A percentile compares a stretch with the other conserved stretches of the same genome.
phyloP scores from a whole-genome alignment of 1,284 basidiomycete species.

The Trametes hirsuta region DNA sequence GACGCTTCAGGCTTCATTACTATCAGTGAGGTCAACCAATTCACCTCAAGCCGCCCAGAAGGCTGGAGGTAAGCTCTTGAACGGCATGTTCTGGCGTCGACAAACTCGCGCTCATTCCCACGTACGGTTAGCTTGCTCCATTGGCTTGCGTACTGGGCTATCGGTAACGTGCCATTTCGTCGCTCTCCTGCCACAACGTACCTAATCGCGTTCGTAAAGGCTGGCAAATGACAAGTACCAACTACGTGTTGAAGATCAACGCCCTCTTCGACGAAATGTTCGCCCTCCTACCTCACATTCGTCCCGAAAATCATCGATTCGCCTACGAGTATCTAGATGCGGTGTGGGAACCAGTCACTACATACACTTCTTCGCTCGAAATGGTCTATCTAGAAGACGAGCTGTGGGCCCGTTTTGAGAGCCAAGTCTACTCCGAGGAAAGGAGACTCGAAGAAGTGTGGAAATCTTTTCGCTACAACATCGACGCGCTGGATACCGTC shows the following conservation, averaged over 20 bases:
- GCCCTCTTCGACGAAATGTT: constrained; percentile 30
- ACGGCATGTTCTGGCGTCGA: not conserved
- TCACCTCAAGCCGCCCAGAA: not conserved
- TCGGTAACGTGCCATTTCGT: constrained; percentile 32
- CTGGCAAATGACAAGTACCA: not conserved
- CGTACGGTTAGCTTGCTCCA: not conserved
- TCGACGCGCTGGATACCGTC: constrained; percentile 31
- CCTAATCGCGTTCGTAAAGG: constrained; percentile 1
- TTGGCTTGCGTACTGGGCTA: constrained; percentile 51
- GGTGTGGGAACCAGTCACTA: constrained; percentile 12
- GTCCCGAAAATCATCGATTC: not conserved
- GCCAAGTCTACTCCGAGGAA: constrained; percentile 28
- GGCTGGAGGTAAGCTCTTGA: constrained; percentile 3
- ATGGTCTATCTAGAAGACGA: not conserved
- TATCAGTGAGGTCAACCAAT: constrained; percentile 26
- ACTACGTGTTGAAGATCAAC: constrained; percentile 26
- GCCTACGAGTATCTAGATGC: constrained; percentile 28
- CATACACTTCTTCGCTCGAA: constrained; percentile 1
- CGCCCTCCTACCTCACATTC: not conserved
- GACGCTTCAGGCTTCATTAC: constrained; percentile 36
- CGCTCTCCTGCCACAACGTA: not conserved
- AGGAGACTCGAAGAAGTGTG: constrained; percentile 21
- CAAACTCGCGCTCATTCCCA: not conserved
- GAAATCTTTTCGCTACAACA: constrained; percentile 25
- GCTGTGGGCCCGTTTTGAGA: constrained; percentile 19